These are phyloP conservation scores for Pseudopyricularia cyperi DNA, from an alignment of 2,329 filamentous ascomycete genomes.

Conservation along the genomic window DNA sequence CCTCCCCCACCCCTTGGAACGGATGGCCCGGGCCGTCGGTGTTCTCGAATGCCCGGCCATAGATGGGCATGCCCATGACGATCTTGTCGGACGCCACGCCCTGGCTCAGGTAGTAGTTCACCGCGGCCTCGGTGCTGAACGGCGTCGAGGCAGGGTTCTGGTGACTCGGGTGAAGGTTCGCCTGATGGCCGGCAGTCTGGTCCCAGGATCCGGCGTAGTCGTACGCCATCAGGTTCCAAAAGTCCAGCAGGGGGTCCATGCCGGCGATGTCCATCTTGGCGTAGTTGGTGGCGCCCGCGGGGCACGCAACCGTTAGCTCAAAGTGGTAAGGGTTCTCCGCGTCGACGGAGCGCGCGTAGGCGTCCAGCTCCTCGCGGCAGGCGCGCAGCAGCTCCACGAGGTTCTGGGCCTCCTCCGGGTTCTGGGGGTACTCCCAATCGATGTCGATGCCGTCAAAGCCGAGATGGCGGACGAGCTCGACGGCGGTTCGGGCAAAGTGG, in stretches of 20 bases:
- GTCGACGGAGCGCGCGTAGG: slow-evolving; percentile 32
- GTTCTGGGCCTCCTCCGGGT: slow-evolving; percentile 38
- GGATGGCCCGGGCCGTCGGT: slow-evolving; percentile 61
- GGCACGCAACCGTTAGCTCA: slow-evolving; percentile 51
- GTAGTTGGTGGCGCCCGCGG: slow-evolving; percentile 50
- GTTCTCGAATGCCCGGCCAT: slow-evolving; percentile 71
- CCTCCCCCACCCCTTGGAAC: slow-evolving; percentile 61
- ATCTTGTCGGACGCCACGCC: slow-evolving; percentile 61
- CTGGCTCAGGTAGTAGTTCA: slow-evolving; percentile 54
- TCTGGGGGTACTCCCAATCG: slow-evolving; percentile 56
- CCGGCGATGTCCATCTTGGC: slow-evolving; percentile 45
- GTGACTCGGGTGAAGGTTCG: slow-evolving; percentile 56
- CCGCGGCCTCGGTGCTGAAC: slow-evolving; percentile 60
- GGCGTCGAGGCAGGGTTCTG: slow-evolving; percentile 55
- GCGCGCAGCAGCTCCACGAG: slow-evolving; percentile 46
- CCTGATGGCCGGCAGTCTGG: slow-evolving; percentile 55
- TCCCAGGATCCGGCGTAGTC: slow-evolving; percentile 84
- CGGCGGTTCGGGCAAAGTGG: slow-evolving; percentile 60
- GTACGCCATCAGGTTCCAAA: slow-evolving; percentile 81
- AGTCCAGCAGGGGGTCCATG: slow-evolving; percentile 57
- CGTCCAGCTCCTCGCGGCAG: slow-evolving; percentile 44
- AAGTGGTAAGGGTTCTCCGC: slow-evolving; percentile 33
- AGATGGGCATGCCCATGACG: slow-evolving; percentile 83
- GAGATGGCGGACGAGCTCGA: slow-evolving; percentile 63
- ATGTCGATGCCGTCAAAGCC: slow-evolving; percentile 53